phyloP scores from a whole-genome alignment of 768 basidiomycete genomes.

The Pilatotrama ljubarskyi region DNA sequence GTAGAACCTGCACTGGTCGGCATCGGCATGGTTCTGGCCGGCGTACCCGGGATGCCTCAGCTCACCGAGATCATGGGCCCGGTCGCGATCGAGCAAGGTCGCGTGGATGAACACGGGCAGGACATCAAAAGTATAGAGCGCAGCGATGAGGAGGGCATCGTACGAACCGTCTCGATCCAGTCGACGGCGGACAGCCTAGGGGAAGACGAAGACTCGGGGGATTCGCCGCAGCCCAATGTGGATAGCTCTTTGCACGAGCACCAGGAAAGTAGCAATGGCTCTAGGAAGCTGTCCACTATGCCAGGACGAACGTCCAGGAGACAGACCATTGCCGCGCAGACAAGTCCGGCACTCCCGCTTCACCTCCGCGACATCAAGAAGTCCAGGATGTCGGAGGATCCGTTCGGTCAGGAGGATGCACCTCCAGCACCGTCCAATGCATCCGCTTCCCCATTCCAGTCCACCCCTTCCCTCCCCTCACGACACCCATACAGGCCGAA shows the following conservation, averaged over 20 bases:
- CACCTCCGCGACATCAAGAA: slow-evolving; percentile 54
- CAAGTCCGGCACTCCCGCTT: slow-evolving; percentile 70
- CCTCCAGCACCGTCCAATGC: slow-evolving; percentile 33
- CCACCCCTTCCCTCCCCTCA: slow-evolving; percentile 66
- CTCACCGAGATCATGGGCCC: slow-evolving; percentile 75
- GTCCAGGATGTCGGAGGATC: slow-evolving; percentile 68
- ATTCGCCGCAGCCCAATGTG: slow-evolving; percentile 37
- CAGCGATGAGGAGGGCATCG: slow-evolving; percentile 41
- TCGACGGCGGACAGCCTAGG: slow-evolving; percentile 29
- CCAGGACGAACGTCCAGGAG: slow-evolving; percentile 27
- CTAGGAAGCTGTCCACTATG: not conserved
- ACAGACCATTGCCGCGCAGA: slow-evolving; percentile 65
- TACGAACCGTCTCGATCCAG: slow-evolving; percentile 28
- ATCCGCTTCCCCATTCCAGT: slow-evolving; percentile 56
- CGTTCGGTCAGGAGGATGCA: slow-evolving; percentile 65
- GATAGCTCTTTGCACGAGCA: slow-evolving; percentile 22
- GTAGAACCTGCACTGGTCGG: slow-evolving; percentile 80
- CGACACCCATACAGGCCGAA: slow-evolving; percentile 48
- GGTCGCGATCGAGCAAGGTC: slow-evolving; percentile 88
- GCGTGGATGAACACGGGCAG: slow-evolving; percentile 61
- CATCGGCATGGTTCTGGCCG: slow-evolving; percentile 78
- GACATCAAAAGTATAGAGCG: slow-evolving; percentile 51
- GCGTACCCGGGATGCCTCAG: slow-evolving; percentile 71
- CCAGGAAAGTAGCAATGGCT: not conserved
- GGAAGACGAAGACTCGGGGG: slow-evolving; percentile 45